Evolutionary conservation across 108 stramenopile species (phyloP).

Genomic region (Conticribra weissflogii): DNA sequence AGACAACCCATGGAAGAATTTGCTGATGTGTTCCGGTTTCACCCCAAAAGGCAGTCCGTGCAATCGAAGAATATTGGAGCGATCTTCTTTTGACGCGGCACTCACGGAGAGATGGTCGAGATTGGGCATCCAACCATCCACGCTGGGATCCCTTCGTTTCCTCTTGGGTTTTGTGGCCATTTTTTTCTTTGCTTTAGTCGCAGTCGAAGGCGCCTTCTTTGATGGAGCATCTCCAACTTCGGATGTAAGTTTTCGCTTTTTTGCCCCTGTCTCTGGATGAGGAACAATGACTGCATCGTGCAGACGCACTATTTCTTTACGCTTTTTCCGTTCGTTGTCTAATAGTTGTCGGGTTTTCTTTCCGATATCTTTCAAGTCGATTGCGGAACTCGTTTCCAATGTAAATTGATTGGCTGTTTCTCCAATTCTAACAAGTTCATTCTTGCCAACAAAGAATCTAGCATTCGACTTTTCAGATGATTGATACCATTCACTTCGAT

Average conservation of each 20-base stretch:
- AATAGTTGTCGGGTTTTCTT: conserved; percentile 59
- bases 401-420: conserved; percentile 24
- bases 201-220: conserved; percentile 11
- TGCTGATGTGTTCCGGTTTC: conserved; percentile 56
- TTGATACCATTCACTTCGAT: conserved; percentile 17
- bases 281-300: conserved; percentile 27
- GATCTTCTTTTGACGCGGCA: conserved; percentile 40
- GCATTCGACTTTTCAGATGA: background rate
- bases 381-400: conserved; percentile 7
- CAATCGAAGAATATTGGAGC: conserved; percentile 63
- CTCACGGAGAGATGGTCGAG: conserved; percentile 32
- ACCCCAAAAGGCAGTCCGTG: conserved; percentile 71
- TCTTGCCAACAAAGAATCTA: background rate
- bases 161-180: background rate
- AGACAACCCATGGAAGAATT: conserved; percentile 78
- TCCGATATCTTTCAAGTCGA: conserved; percentile 62
- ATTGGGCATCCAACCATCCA: conserved; percentile 61
- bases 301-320: conserved; percentile 66
- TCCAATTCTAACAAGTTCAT: conserved; percentile 23
- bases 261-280: conserved; percentile 2
- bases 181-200: conserved; percentile 25
- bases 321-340: conserved; percentile 66
- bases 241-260: conserved; percentile 23
- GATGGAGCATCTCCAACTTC: conserved; percentile 6
- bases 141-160: conserved; percentile 10